These are phyloP conservation scores for Barnettozyma californica DNA, from an alignment of 805 yeast species.

Conservation along the genomic window DNA sequence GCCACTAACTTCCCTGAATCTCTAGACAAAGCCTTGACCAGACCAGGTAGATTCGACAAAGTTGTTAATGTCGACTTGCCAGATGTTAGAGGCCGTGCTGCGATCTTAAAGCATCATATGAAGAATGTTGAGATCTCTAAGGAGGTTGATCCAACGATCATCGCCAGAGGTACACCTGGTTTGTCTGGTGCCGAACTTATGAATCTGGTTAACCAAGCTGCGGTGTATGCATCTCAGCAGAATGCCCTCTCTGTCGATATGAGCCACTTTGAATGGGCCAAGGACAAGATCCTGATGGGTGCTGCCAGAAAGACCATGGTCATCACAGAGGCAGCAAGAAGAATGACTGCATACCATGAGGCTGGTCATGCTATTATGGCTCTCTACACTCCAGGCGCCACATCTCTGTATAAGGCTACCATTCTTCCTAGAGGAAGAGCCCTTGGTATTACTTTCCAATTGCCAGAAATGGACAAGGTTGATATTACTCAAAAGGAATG, in stretches of 20 bases:
- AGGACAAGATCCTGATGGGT: conserved; percentile 95
- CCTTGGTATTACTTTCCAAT: conserved; percentile 91
- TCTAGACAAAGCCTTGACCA: conserved; percentile 91
- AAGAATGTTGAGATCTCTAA: conserved; percentile 80
- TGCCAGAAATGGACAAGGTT: conserved; percentile 97
- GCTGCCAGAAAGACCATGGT: conserved; percentile 98
- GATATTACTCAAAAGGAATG: conserved; percentile 89
- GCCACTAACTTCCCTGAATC: conserved; percentile 98
- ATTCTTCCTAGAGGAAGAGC: conserved; percentile 96
- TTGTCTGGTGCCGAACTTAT: conserved; percentile 96
- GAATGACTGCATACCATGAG: conserved; percentile 95
- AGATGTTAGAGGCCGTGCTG: conserved; percentile 95
- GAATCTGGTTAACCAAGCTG: conserved; percentile 97
- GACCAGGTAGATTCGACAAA: conserved; percentile 98
- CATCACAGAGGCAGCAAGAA: conserved; percentile 88
- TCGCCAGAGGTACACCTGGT: conserved; percentile 98
- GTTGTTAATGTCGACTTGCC: conserved; percentile 93
- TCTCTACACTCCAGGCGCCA: conserved; percentile 88
- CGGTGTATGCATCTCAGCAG: conserved; percentile 90
- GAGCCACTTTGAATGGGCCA: conserved; percentile 97
- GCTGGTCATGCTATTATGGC: conserved; percentile 99
- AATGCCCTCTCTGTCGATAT: conserved; percentile 87
- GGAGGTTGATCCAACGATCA: conserved; percentile 79
- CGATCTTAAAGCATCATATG: conserved; percentile 87
- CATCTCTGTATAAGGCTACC: conserved; percentile 94